phyloP scores from a whole-genome alignment of 2,329 filamentous ascomycete species.

The Plenodomus lindquistii region DNA sequence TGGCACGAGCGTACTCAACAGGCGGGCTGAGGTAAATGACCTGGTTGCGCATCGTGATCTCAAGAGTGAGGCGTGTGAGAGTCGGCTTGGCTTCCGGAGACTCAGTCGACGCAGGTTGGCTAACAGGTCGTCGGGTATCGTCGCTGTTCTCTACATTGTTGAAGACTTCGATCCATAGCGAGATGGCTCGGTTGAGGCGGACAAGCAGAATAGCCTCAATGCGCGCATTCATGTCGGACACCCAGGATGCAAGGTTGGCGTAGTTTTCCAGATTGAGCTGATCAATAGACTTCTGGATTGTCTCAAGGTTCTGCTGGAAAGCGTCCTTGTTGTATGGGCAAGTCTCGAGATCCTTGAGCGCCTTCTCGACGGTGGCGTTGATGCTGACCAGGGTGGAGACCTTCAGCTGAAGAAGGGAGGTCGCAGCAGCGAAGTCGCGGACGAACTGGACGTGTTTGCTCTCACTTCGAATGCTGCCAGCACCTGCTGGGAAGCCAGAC shows the following conservation, averaged over 20 bases:
- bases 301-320: constrained; percentile 79
- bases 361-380: constrained; percentile 79
- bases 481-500: constrained; percentile 60
- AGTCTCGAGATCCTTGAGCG: constrained; percentile 77
- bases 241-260: constrained; percentile 89
- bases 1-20: constrained; percentile 85
- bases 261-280: constrained; percentile 96
- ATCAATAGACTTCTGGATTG: constrained; percentile 90
- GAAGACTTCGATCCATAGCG: constrained; percentile 86
- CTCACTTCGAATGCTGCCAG: constrained; percentile 65
- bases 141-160: constrained; percentile 51
- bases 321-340: constrained; percentile 81
- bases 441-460: constrained; percentile 98
- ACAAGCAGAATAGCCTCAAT: constrained; percentile 79
- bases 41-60: constrained; percentile 97
- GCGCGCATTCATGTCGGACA: constrained; percentile 80
- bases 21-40: constrained; percentile 96
- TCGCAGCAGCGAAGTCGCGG: constrained; percentile 84
- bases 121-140: constrained; percentile 29
- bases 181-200: constrained; percentile 83
- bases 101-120: constrained; percentile 51
- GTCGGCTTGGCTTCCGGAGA: constrained; percentile 54
- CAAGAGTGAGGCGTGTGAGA: constrained; percentile 77
- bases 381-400: constrained; percentile 77
- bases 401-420: constrained; percentile 87